These are phyloP conservation scores for Fusarium cicatricum DNA, from an alignment of 2,329 filamentous ascomycete species.

Conservation along the genomic window DNA sequence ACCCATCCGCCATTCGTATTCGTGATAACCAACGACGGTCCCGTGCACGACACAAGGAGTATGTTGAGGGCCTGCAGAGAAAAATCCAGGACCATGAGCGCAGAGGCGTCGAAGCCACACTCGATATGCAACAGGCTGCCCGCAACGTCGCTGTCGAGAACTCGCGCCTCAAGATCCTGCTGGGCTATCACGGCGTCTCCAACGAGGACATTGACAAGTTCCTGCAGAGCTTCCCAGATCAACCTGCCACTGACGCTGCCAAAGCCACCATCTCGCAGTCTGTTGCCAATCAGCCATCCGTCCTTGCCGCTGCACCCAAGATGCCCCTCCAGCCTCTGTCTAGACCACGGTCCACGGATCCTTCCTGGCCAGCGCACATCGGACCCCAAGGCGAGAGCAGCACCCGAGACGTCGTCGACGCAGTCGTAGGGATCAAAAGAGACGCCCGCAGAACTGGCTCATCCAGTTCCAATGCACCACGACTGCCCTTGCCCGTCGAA, in stretches of 20 bases:
- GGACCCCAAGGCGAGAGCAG: conserved; percentile 30
- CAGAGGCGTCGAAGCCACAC: conserved; percentile 57
- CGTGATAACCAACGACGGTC: conserved; percentile 64
- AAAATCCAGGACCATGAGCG: conserved; percentile 57
- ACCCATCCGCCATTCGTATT: conserved; percentile 50
- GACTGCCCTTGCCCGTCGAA: conserved; percentile 27
- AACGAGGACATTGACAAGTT: conserved; percentile 52
- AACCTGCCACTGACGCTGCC: conserved; percentile 42
- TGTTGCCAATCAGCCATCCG: conserved; percentile 12
- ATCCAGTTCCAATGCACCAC: conserved; percentile 5
- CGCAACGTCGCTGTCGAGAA: conserved; percentile 60
- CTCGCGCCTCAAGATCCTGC: conserved; percentile 52
- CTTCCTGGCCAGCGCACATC: conserved; percentile 19
- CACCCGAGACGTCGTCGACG: conserved; percentile 41
- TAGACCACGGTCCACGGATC: conserved; percentile 30
- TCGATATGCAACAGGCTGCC: conserved; percentile 63
- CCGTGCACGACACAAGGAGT: conserved; percentile 59
- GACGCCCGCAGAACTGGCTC: conserved; percentile 25
- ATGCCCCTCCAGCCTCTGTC: conserved; percentile 34
- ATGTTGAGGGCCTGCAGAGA: conserved; percentile 57
- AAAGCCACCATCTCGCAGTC: conserved; percentile 37
- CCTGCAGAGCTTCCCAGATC: conserved; percentile 47
- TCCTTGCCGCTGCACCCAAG: conserved; percentile 23
- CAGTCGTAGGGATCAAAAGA: conserved; percentile 40
- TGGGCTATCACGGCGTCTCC: conserved; percentile 51